These are phyloP conservation scores for Pythium chondricola DNA, from an alignment of 352 stramenopile genomes.

Conservation along the genomic window DNA sequence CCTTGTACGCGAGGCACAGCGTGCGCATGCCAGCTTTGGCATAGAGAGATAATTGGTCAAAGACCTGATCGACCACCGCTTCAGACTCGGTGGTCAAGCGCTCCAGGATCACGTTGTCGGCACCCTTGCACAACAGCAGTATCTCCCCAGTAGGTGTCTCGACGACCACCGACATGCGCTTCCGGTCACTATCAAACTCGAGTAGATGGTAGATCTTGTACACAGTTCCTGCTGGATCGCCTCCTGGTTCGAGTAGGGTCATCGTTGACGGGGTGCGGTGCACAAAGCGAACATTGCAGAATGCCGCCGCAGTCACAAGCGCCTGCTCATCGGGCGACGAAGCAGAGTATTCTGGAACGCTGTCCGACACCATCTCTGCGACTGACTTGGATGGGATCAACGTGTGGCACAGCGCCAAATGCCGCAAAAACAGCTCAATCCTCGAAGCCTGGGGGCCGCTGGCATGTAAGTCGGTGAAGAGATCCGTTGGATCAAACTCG, in stretches of 20 bases:
- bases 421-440: constrained; percentile 60
- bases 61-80: constrained; percentile 30
- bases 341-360: constrained; percentile 64
- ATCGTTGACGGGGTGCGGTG: constrained; percentile 59
- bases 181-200: constrained; percentile 96
- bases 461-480: constrained; percentile 49
- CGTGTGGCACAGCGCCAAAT: constrained; percentile 78
- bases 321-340: constrained; percentile 81
- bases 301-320: constrained; percentile 61
- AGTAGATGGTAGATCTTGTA: constrained; percentile 93
- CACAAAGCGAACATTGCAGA: constrained; percentile 77
- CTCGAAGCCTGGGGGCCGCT: constrained; percentile 29
- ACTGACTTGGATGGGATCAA: constrained; percentile 68
- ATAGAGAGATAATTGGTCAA: constrained; percentile 55
- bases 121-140: constrained; percentile 70
- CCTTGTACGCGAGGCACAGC: constrained; percentile 68
- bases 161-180: constrained; percentile 97
- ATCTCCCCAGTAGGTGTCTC: constrained; percentile 56
- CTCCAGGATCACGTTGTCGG: constrained; percentile 78
- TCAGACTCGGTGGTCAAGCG: constrained; percentile 24
- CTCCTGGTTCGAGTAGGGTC: constrained; percentile 42
- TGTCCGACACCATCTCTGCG: constrained; percentile 69
- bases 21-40: constrained; percentile 71
- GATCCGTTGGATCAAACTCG: constrained; percentile 60
- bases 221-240: constrained; percentile 22